Evolutionary conservation across 1,139 yeast genomes (phyloP), one percentile per base, ranked within the genome.

Genomic region (Chernovozyma aurita): DNA sequence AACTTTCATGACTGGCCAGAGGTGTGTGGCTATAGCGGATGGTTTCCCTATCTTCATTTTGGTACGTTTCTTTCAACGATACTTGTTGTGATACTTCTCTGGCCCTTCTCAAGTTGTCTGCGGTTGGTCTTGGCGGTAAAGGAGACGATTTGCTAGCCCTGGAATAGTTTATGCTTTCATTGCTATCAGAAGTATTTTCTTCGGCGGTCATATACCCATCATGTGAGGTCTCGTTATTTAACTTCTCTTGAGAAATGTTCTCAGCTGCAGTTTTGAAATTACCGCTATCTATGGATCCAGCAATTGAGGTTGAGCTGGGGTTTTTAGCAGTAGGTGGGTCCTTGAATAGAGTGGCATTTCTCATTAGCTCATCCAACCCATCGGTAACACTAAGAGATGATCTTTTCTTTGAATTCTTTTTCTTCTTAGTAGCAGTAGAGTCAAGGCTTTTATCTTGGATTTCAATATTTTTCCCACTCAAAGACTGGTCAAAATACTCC

Each of bases 331-430:
- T 17, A 5, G 24, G 24, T 20, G 13, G 36, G 14, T 26, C 26
- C 14, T 30, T 30, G 22, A 34, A 20, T n/a, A 21, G 28, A n/a
- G 22, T 55, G 18, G 73, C 73, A 36, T 61, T 57, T 27, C 56
- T 56, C 75, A 69, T 69, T 35, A 69, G 53, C 40, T 55, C 55
- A 40, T 68, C 73, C 32, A 69, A 55, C 42, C 64, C 73, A 39
- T 66, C 72, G 38, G 56, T 57, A 20, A 68, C 51, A 9, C 56
- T 43, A 27, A 44, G 33, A 3, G 50, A 46, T 3, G 47, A 35
- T 31, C 54, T 42, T 34, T 52, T 53, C 18, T 18, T 31, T 17
- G 31, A 27, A 22, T 43, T 40, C 8, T 35, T 20, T 33, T 28
- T 28, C n/a, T 30, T 31, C 9, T 26, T 21, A 6, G 11, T 18